Base-by-base conservation (phyloP, 2,329 filamentous ascomycete species). In the Talaromyces albobiverticillius region DNA sequence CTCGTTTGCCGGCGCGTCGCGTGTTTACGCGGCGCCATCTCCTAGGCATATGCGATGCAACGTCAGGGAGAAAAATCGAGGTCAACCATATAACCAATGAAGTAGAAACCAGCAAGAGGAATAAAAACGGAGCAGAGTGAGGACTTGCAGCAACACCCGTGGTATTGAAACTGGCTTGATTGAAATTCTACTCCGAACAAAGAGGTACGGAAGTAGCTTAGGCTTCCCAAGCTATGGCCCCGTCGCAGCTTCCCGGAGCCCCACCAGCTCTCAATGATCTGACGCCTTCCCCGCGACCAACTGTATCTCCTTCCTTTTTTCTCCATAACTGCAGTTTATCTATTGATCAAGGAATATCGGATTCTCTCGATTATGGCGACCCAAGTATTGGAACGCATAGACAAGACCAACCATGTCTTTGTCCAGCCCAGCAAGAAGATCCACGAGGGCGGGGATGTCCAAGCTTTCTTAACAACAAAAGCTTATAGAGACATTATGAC, bases 401-500 rank as follows among this genome's bases (percentile, higher is more conserved):
- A 83, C 64, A 65, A 71, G 16, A 67, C 71, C 16, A 59, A 66
- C 18, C 82, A 84, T 65, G 66, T 60, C 29, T 96, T 96, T 71
- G 67, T 77, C 50, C 75, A 76, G 40, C 94, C 94, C 0, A 67
- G 70, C 54, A 99, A 97, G 72, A 80, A 80, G 65, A 99, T 99
- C 74, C 81, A 95, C 73, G 89, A 94, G 64, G 87, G 87, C 54
- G 77, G 86, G 56, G 91, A 97, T 78, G 88, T 99, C 52, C 71
- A 82, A 18, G 82, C 81, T 59, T 99, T 97, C 71, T 82, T 95
- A 51, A 82, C 80, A 8, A 91, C 89, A 46, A 83, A 82, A 61
- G 94, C 90, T 42, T 96, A 97, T 73, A 82, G 84, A 55, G 90
- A 96, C 67, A 89, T 99, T 51, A 88, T 90, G 71, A 81, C 83